These are phyloP conservation scores for Hypoxylon sp. DNA, from an alignment of 2,329 filamentous ascomycete genomes.

Conservation along the genomic window DNA sequence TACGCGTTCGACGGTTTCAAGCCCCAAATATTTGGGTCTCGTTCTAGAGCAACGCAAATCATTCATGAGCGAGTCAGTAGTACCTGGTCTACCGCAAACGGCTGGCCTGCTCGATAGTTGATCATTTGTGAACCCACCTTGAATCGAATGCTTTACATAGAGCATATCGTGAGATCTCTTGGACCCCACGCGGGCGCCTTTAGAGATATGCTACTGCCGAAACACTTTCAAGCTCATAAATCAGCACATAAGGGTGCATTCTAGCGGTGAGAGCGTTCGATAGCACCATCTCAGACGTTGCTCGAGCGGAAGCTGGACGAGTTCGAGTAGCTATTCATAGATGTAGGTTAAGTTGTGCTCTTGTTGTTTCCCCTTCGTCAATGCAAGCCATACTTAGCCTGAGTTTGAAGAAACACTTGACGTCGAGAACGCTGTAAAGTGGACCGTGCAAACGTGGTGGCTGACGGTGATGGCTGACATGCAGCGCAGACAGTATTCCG, in stretches of 20 bases:
- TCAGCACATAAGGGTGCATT: slow-evolving; percentile 28
- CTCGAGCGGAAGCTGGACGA: slow-evolving; percentile 30
- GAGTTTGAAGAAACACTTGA: slow-evolving; percentile 21
- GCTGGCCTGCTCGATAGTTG: slow-evolving; percentile 11
- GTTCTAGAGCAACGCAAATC: slow-evolving; percentile 33
- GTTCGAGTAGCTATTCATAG: slow-evolving; percentile 7
- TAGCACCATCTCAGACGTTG: slow-evolving; percentile 25
- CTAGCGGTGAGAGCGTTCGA: slow-evolving; percentile 42
- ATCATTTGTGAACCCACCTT: slow-evolving; percentile 15
- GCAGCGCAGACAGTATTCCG: slow-evolving; percentile 12
- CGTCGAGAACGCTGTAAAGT: slow-evolving; percentile 18
- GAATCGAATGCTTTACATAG: slow-evolving; percentile 25
- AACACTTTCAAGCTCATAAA: slow-evolving; percentile 33
- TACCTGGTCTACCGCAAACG: slow-evolving; percentile 28
- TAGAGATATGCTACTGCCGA: slow-evolving; percentile 20
- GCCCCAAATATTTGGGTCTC: slow-evolving; percentile 33
- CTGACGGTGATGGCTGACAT: slow-evolving; percentile 30
- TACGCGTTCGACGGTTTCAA: slow-evolving; percentile 41
- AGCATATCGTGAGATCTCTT: neutral
- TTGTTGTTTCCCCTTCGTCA: slow-evolving; percentile 8
- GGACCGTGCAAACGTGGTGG: slow-evolving; percentile 31
- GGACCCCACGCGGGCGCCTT: slow-evolving; percentile 31
- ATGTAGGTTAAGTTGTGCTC: slow-evolving; percentile 3
- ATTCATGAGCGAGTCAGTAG: slow-evolving; percentile 30
- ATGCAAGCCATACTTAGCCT: neutral